These are phyloP conservation scores for Rhododendron ferrugineum DNA, from an alignment of 148 eudicot species.

Conservation along the genomic window DNA sequence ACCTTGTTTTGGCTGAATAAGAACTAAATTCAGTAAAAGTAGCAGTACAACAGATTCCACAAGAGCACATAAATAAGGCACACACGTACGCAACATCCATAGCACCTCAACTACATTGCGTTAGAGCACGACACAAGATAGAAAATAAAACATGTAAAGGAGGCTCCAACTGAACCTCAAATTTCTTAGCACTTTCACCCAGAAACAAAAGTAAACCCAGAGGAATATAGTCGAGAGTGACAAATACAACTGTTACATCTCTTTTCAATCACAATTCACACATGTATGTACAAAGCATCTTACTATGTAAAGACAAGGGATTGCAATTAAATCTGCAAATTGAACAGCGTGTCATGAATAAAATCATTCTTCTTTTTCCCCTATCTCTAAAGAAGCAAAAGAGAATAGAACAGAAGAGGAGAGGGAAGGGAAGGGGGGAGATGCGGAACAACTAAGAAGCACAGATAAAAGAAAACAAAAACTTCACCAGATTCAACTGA, in stretches of 20 bases:
- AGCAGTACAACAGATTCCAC: background rate
- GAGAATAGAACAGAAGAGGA: background rate
- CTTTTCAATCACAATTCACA: background rate
- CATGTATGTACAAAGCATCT: background rate
- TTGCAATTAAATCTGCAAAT: background rate
- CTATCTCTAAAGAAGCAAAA: background rate
- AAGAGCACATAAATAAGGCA: background rate
- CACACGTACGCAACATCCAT: background rate
- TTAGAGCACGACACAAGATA: background rate
- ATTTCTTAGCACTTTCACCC: background rate
- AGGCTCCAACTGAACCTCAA: background rate
- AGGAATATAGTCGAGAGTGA: background rate
- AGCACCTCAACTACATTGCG: background rate
- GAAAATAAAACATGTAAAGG: background rate
- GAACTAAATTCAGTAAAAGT: background rate
- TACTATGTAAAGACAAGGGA: background rate
- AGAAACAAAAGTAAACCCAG: background rate
- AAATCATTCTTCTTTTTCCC: background rate
- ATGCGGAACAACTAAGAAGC: background rate
- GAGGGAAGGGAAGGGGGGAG: background rate
- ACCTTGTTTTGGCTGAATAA: background rate
- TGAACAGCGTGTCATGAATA: background rate
- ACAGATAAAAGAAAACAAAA: background rate
- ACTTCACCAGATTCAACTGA: background rate
- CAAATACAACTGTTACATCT: background rate